Conservation (phyloP, 257 asterid species). For the Penstemon newberryi region DNA sequence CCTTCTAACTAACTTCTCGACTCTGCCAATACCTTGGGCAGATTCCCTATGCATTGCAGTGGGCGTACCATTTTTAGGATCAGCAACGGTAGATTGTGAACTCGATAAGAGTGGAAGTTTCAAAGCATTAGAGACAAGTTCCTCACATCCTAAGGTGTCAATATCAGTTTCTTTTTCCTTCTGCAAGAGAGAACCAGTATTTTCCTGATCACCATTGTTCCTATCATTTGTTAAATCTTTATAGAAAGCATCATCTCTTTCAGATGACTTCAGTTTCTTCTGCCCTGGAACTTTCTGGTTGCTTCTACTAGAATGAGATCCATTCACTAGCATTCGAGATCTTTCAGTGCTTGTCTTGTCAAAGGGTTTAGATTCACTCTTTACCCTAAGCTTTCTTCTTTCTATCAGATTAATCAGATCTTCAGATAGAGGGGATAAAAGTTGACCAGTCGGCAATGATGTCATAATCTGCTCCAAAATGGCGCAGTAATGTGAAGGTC, state of each 20-base stretch:
- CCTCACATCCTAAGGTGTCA: conserved; percentile 63
- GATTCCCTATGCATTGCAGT: conserved; percentile 38
- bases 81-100: conserved; percentile 35
- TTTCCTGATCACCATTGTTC: conserved; percentile 30
- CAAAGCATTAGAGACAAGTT: conserved; percentile 70
- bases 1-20: conserved; percentile 49
- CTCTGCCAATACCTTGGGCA: conserved; percentile 36
- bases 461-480: conserved; percentile 77
- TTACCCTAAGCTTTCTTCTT: conserved; percentile 45
- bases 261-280: conserved; percentile 43
- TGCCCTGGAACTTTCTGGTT: conserved; percentile 45
- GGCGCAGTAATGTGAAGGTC: conserved; percentile 15
- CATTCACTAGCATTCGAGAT: conserved; percentile 44
- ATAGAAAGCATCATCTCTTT: conserved; percentile 35
- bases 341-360: conserved; percentile 38
- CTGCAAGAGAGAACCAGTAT: conserved; percentile 36
- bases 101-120: conserved; percentile 81
- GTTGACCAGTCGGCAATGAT: conserved; percentile 53
- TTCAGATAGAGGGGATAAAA: conserved; percentile 81
- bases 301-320: conserved; percentile 48
- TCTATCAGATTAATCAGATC: conserved; percentile 50
- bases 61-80: conserved; percentile 42
- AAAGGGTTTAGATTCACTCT: conserved; percentile 41
- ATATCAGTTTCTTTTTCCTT: conserved; percentile 58
- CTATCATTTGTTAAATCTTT: conserved; percentile 34